Base-by-base conservation (phyloP, 371 early-diverging fungal genomes). In the Blastocladiella emersonii region DNA sequence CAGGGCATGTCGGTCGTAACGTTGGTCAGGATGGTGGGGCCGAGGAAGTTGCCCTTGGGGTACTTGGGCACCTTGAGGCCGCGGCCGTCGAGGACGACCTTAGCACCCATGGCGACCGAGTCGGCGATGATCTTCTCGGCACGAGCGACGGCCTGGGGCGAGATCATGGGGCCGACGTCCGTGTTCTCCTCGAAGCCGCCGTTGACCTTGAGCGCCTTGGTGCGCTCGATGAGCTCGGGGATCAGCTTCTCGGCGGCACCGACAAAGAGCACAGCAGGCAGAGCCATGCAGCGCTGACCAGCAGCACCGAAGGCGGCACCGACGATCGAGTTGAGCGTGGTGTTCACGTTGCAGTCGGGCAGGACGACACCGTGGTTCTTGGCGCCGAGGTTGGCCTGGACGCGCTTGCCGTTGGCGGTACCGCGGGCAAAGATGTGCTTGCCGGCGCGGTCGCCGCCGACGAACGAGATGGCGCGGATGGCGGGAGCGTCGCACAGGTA, bases 301-400 rank as follows among this genome's bases (percentile, higher is more conserved):
- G 96, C 95, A 56, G 95, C 95, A 61, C 98, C 98, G 70, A 95
- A 95, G 21, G 96, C 94, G 56, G 98, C 95, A 41, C 96, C 95
- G 25, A 87, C 83, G 45, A 97, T 83, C 60, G 85, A 81, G 71
- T 95, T 93, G 60, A 95, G 78, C 12, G 96, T 84, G 65, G 90
- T 82, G 75, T 95, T 91, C 75, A 73, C 78, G 74, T 85, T 78
- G 62, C 94, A 92, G 68, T 97, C 98, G 25, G 93, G 89, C 76
- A 95, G 72, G 45, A 95, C 80, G 32, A 97, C 89, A 61, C 93
- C 95, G 71, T 97, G 98, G 81, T 97, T 97, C 84, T 95, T 97
- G 70, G 98, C 95, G 27, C 94, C 96, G 72, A 93, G 72, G 76
- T 95, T 95, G 56, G 95, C 91, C 78, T 76, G 66, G 49, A 94